Conservation (phyloP, 176 grass and related monocot genomes). For the Elaeis guineensis region DNA sequence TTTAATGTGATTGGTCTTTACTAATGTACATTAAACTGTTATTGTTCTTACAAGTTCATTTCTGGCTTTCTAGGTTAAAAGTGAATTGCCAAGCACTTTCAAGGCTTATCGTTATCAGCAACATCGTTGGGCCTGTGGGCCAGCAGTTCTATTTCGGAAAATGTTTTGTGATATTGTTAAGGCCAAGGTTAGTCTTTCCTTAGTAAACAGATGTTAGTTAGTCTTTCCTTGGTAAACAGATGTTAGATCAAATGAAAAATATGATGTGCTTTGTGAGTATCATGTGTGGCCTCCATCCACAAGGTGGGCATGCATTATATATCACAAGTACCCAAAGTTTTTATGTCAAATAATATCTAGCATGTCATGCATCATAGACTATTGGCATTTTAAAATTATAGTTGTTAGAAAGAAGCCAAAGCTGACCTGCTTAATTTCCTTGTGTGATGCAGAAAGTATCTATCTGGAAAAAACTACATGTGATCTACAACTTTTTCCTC, state of each 20-base stretch:
- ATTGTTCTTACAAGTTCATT: too few relatives aligned
- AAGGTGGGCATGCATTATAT: too few relatives aligned
- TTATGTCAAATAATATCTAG: too few relatives aligned
- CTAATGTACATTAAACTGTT: too few relatives aligned
- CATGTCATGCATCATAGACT: too few relatives aligned
- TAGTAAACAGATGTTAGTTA: slow-evolving; percentile 1
- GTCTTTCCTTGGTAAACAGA: neutral
- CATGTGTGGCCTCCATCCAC: too few relatives aligned
- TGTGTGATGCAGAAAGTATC: slow-evolving; percentile 58
- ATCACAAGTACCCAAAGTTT: too few relatives aligned
- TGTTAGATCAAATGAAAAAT: too few relatives aligned
- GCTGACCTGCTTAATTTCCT: slow-evolving; percentile 7
- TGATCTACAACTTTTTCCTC: slow-evolving; percentile 92
- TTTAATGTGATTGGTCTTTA: too few relatives aligned
- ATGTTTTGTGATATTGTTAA: slow-evolving; percentile 64
- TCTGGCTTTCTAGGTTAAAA: slow-evolving; percentile 47
- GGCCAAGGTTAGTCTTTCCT: slow-evolving; percentile 41
- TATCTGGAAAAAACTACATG: slow-evolving; percentile 77
- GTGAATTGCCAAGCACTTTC: slow-evolving; percentile 81
- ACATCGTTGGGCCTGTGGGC: slow-evolving; percentile 77
- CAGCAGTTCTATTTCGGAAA: slow-evolving; percentile 71
- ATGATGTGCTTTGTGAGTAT: too few relatives aligned
- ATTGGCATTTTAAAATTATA: too few relatives aligned
- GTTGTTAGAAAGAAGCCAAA: too few relatives aligned
- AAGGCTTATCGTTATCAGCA: slow-evolving; percentile 81